These are phyloP conservation scores for Sordariomycetes sp. DNA, from an alignment of 2,329 filamentous ascomycete genomes.

Conservation along the genomic window DNA sequence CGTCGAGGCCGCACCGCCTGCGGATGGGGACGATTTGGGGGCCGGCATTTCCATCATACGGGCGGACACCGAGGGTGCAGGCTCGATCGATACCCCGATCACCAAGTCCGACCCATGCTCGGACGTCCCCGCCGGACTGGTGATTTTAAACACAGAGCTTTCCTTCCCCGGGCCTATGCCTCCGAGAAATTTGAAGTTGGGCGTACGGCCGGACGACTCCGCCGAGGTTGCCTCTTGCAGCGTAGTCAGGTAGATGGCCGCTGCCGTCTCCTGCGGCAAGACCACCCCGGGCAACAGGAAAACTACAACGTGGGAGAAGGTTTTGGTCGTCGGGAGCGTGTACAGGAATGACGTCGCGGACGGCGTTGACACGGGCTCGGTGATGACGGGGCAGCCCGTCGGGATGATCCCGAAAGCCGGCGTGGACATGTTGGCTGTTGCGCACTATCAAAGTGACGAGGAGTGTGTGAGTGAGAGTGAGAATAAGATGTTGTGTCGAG, in stretches of 20 bases:
- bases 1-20: conserved; percentile 30
- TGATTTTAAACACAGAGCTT: conserved; percentile 80
- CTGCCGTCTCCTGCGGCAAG: conserved; percentile 67
- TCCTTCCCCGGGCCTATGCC: conserved; percentile 85
- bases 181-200: conserved; percentile 74
- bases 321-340: conserved; percentile 29
- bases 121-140: conserved; percentile 14
- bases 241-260: conserved; percentile 77
- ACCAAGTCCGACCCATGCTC: conserved; percentile 40
- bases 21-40: conserved; percentile 5
- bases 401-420: conserved; percentile 50
- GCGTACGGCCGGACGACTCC: conserved; percentile 26
- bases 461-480: neutral
- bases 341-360: conserved; percentile 47
- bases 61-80: conserved; percentile 57
- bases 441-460: neutral
- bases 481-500: neutral
- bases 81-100: conserved; percentile 75
- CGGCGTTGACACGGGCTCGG: conserved; percentile 39
- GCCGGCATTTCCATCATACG: conserved; percentile 40
- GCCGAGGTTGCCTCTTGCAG: conserved; percentile 25
- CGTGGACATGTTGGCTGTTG: conserved; percentile 21
- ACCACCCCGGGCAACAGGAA: conserved; percentile 73
- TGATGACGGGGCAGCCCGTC: conserved; percentile 47
- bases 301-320: conserved; percentile 76